A percentile compares a stretch with the other conserved stretches of the same genome.
These are phyloP conservation scores for Clonostachys byssicola DNA, from an alignment of 2,329 filamentous ascomycete genomes.

Conservation along the genomic window DNA sequence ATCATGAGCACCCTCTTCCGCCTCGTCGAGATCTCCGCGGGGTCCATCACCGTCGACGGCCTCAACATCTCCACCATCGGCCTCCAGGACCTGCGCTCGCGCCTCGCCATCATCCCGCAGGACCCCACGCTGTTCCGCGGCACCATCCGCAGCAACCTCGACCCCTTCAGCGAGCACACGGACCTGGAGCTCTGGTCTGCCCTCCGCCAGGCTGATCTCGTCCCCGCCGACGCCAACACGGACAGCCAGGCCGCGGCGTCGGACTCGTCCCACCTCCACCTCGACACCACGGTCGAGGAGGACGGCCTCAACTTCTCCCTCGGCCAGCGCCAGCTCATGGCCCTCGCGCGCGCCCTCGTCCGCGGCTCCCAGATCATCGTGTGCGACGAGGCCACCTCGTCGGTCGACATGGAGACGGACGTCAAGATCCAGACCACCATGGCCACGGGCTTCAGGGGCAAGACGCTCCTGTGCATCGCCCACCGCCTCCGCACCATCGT, in stretches of 20 bases:
- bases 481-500: constrained; percentile 91
- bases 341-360: constrained; percentile 84
- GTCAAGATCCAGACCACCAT: constrained; percentile 93
- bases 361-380: constrained; percentile 87
- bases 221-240: constrained; percentile 51
- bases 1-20: constrained; percentile 83
- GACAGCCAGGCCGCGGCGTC: constrained; percentile 67
- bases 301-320: constrained; percentile 96
- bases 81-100: constrained; percentile 69
- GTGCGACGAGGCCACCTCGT: constrained; percentile 92
- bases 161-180: constrained; percentile 74
- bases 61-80: constrained; percentile 70
- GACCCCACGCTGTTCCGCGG: constrained; percentile 81
- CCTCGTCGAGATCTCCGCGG: constrained; percentile 61
- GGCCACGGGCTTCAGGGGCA: constrained; percentile 76
- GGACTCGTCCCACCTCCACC: constrained; percentile 68
- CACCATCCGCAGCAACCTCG: constrained; percentile 74
- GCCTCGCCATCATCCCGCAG: constrained; percentile 79
- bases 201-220: constrained; percentile 71
- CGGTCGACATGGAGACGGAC: constrained; percentile 94
- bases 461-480: constrained; percentile 88
- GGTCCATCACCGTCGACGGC: constrained; percentile 61
- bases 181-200: constrained; percentile 77
- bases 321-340: constrained; percentile 93
- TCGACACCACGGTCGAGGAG: constrained; percentile 85